Conservation (phyloP, 176 grass and related monocot species). For the Oryza glumipatula region DNA sequence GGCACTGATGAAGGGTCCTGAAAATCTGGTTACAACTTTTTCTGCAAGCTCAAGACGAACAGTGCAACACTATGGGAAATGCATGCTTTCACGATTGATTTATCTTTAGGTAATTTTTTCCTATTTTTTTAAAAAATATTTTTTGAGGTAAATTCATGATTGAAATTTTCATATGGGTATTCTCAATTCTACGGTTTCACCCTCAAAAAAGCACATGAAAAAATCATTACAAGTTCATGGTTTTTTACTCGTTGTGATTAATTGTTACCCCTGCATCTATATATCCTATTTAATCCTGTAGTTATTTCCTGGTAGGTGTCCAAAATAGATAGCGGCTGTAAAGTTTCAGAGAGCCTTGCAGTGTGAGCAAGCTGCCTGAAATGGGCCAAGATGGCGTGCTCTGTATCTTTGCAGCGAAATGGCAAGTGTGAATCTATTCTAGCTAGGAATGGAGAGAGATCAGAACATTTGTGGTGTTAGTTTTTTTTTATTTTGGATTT, state of each 20-base stretch:
- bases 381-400: constrained; percentile 2
- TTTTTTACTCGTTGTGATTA: not conserved
- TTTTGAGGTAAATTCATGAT: not conserved
- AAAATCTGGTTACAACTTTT: not conserved
- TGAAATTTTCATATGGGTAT: not conserved
- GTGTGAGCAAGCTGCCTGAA: constrained; percentile 22
- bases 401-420: constrained; percentile 24
- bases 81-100: not conserved
- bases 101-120: too few relatives aligned
- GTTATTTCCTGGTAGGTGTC: constrained; percentile 1
- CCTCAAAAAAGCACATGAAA: not conserved
- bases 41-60: not conserved
- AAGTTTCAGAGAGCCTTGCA: constrained; percentile 28
- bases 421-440: constrained; percentile 33
- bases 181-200: not conserved
- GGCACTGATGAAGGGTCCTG: not conserved
- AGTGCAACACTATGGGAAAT: not conserved
- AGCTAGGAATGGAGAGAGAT: not conserved
- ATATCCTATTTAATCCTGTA: not conserved
- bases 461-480: not conserved
- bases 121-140: too few relatives aligned
- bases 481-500: not conserved
- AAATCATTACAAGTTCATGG: not conserved
- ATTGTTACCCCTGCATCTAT: constrained; percentile 18
- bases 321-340: constrained; percentile 31